Conservation (phyloP, 1,284 basidiomycete species). For the Vanrija humicola region DNA sequence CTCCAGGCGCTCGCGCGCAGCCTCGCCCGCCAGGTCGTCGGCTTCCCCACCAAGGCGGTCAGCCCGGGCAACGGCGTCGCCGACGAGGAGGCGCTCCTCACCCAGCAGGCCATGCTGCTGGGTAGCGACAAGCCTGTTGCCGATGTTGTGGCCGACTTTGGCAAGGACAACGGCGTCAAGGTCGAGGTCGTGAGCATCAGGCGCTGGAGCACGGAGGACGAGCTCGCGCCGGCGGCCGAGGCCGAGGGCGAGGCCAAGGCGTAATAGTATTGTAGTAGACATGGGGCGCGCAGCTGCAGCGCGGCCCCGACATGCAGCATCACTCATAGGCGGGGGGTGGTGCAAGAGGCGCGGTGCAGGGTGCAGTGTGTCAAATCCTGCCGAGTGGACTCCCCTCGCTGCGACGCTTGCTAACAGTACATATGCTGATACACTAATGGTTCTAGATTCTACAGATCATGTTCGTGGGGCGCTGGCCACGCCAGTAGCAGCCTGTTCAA, state of each 20-base stretch:
- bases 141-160: constrained; percentile 66
- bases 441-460: no score
- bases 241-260: neutral
- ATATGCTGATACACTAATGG: no score
- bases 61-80: constrained; percentile 37
- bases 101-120: constrained; percentile 75
- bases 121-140: constrained; percentile 58
- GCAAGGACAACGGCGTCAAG: constrained; percentile 52
- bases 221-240: neutral
- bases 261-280: neutral
- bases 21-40: constrained; percentile 78
- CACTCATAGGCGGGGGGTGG: no score
- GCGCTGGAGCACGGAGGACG: constrained; percentile 44
- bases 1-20: constrained; percentile 68
- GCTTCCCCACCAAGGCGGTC: constrained; percentile 71
- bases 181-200: constrained; percentile 42
- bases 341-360: no score
- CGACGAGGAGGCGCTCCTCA: constrained; percentile 61
- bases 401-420: no score
- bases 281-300: no score
- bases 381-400: no score
- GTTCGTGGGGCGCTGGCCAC: neutral
- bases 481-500: constrained; percentile 16
- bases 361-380: no score
- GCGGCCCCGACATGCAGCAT: no score